Evolutionary conservation across 768 basidiomycete genomes (phyloP).

Genomic region (Galerina marginata): DNA sequence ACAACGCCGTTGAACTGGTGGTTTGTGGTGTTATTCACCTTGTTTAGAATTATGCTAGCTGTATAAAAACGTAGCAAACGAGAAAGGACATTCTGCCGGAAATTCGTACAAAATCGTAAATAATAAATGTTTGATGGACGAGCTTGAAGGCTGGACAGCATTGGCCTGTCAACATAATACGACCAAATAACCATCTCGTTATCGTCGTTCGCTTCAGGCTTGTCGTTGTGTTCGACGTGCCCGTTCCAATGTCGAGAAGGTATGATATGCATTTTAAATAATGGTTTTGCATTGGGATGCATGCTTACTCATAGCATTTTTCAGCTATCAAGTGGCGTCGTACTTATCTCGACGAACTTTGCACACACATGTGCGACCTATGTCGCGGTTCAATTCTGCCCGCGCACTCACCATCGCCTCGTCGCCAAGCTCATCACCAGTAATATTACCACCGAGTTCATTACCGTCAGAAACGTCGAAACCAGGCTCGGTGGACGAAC

Average conservation of each 20-base stretch:
- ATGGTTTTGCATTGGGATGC: background rate
- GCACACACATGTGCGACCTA: slow-evolving; percentile 14
- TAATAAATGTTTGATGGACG: too few relatives aligned
- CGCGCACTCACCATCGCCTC: slow-evolving; percentile 20
- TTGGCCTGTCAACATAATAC: background rate
- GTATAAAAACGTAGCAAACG: too few relatives aligned
- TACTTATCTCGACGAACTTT: slow-evolving; percentile 15
- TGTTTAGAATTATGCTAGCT: too few relatives aligned
- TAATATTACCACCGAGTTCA: background rate
- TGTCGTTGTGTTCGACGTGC: background rate
- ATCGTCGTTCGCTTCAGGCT: background rate
- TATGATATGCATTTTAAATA: background rate
- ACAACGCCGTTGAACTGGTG: too few relatives aligned
- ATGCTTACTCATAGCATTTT: background rate
- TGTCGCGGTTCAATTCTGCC: slow-evolving; percentile 11
- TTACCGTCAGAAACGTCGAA: background rate
- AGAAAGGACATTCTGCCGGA: too few relatives aligned
- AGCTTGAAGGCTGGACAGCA: background rate
- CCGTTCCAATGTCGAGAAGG: background rate
- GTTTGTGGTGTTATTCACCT: too few relatives aligned
- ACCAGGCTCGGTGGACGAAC: background rate
- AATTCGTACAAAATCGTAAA: too few relatives aligned
- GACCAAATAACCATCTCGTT: background rate
- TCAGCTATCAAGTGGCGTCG: slow-evolving; percentile 1
- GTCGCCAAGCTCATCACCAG: slow-evolving; percentile 9